Evolutionary conservation across 305 asterid species (phyloP).

Genomic region (Plantago coronopus): DNA sequence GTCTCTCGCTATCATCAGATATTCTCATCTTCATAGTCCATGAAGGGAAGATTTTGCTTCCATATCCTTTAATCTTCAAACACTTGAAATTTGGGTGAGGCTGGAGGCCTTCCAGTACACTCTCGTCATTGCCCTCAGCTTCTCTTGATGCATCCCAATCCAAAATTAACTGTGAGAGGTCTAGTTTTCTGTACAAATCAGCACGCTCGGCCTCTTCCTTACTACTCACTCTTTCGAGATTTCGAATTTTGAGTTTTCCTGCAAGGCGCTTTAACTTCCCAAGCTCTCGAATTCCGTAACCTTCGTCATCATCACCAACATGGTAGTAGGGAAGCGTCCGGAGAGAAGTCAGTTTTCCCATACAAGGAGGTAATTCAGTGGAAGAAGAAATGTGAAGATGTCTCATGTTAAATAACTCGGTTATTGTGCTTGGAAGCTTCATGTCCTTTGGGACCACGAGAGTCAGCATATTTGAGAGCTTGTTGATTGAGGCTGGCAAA

Average conservation of each 20-base stretch:
- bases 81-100: conserved; percentile 26
- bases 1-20: too few species aligned
- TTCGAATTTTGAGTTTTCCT: not conserved
- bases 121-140: not conserved
- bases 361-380: conserved; percentile 8
- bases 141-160: not conserved
- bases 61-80: conserved; percentile 12
- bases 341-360: conserved; percentile 26
- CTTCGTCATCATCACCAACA: conserved; percentile 1
- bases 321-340: conserved; percentile 15
- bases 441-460: not conserved
- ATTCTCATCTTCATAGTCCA: conserved; percentile 31
- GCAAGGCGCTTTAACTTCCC: conserved; percentile 10
- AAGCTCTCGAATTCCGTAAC: conserved; percentile 20
- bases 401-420: conserved; percentile 22
- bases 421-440: conserved; percentile 11
- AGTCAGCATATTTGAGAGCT: conserved; percentile 28
- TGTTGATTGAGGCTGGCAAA: conserved; percentile 5
- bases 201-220: conserved; percentile 24
- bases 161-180: not conserved
- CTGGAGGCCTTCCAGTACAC: conserved; percentile 35
- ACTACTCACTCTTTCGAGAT: conserved; percentile 15
- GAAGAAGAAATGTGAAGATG: conserved; percentile 17
- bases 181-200: conserved; percentile 6
- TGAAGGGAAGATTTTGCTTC: conserved; percentile 21